Evolutionary conservation across 2,329 filamentous ascomycete species (phyloP), one percentile per base, ranked within the genome.

Genomic region (Exophiala aquamarina): DNA sequence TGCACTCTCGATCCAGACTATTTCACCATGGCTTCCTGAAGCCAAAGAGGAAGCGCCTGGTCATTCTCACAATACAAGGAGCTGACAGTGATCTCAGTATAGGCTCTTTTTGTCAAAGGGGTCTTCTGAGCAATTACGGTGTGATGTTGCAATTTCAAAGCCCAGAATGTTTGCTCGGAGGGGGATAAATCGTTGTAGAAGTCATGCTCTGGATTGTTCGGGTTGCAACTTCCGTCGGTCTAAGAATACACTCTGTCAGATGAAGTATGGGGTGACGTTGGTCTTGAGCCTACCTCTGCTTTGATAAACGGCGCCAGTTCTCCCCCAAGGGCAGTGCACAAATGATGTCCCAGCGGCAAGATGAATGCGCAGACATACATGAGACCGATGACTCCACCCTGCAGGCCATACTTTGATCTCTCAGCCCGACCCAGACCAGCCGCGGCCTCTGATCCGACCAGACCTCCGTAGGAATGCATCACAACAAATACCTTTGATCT

Each of bases 1-100:
- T 39, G 21, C 28, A 52, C 43, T 4, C 43, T 36, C 15, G 44
- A 36, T n/a, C 33, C 41, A 18, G 41, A 45, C 11, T 44, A 20
- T 28, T 44, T 37, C 14, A 66, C 60, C 65, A 73, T 67, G 20
- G 56, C 58, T 50, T 68, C 59, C 53, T 73, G 69, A 10, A 51
- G 56, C 4, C 29, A 37, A 15, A 64, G 23, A n/a, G 62, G 65
- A 36, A 71, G 63, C 4, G 69, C 68, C 19, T 59, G 58, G 44
- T 73, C 70, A 6, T 60, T 49, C 44, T 64, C 61, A 48, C 69
- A 73, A 18, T 69, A 44, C 4, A 73, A 53, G 51, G 70, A 73
- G 9, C 66, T 68, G 20, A 45, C 37, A 20, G 49, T 35, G 15
- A 55, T 55, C 20, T 47, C 23, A 23, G 20, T 38, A 33, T 51